Conservation (phyloP, 2,329 filamentous ascomycete species). For the Exophiala alcalophila region DNA sequence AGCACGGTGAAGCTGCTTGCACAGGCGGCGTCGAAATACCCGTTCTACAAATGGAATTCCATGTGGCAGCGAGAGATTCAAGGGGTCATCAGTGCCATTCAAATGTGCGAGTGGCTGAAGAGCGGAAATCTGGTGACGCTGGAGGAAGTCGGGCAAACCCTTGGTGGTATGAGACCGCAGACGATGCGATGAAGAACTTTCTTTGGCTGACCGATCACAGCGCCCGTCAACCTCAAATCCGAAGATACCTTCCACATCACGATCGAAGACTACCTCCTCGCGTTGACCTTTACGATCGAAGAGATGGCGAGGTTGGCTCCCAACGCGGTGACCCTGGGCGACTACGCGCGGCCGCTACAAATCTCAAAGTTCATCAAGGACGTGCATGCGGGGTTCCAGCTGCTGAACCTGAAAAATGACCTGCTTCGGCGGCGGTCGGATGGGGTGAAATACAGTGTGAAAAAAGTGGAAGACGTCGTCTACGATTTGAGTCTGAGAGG, state of each 20-base stretch:
- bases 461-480: constrained; percentile 96
- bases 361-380: constrained; percentile 95
- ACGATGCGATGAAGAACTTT: background rate
- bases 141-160: constrained; percentile 76
- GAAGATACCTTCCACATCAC: constrained; percentile 89
- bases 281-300: constrained; percentile 81
- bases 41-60: constrained; percentile 97
- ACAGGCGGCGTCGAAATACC: constrained; percentile 73
- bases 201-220: constrained; percentile 43
- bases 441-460: constrained; percentile 94
- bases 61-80: constrained; percentile 84
- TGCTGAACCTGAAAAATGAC: constrained; percentile 97
- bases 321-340: constrained; percentile 89
- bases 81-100: constrained; percentile 77
- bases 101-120: constrained; percentile 53
- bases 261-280: constrained; percentile 93
- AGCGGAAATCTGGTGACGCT: constrained; percentile 74
- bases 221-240: constrained; percentile 81
- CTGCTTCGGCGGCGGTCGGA: constrained; percentile 82
- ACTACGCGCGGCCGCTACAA: constrained; percentile 78
- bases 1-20: constrained; percentile 68
- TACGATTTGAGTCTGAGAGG: constrained; percentile 91
- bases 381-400: constrained; percentile 90
- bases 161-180: constrained; percentile 59
- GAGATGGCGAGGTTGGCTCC: constrained; percentile 80